Percentiles rank a stretch among this genome's conserved stretches.
Evolutionary conservation across 768 basidiomycete species (phyloP).

Genomic region (Coprinopsis sp.): DNA sequence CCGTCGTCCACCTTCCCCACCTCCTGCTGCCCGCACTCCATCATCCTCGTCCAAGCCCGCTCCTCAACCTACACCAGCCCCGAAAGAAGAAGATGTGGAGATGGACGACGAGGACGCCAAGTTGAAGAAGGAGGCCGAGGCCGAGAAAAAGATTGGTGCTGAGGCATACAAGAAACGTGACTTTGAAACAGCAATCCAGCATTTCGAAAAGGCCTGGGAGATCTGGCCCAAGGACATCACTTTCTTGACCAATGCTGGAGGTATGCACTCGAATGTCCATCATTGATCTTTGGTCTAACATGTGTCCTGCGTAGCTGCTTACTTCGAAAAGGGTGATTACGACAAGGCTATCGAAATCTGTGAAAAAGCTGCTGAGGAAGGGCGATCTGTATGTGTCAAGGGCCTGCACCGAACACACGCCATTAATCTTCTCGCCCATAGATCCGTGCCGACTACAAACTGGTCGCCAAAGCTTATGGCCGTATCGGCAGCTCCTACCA

Average conservation of each 20-base stretch:
- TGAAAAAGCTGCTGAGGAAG: constrained; percentile 96
- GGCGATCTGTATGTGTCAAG: constrained; percentile 54
- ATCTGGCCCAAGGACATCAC: constrained; percentile 89
- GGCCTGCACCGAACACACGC: not conserved
- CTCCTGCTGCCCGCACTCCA: constrained; percentile 37
- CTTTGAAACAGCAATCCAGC: constrained; percentile 69
- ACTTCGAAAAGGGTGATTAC: constrained; percentile 91
- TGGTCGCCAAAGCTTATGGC: constrained; percentile 91
- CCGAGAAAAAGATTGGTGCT: constrained; percentile 72
- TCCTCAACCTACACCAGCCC: constrained; percentile 35
- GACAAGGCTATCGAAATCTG: constrained; percentile 88
- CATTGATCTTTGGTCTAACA: not conserved
- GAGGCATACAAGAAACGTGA: constrained; percentile 84
- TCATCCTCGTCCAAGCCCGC: constrained; percentile 39
- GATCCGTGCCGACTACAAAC: constrained; percentile 90
- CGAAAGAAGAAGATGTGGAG: constrained; percentile 65
- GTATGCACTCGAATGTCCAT: constrained; percentile 32
- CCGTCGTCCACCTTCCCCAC: constrained; percentile 28
- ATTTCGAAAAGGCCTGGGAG: constrained; percentile 90
- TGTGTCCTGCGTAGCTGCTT: constrained; percentile 54
- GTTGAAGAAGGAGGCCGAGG: constrained; percentile 74
- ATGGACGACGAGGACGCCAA: constrained; percentile 66
- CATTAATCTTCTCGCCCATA: constrained; percentile 23
- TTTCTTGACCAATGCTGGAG: constrained; percentile 86
- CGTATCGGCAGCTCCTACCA: constrained; percentile 83